Evolutionary conservation across 225 moss, liverwort and hornwort genomes (phyloP).

Genomic region (Marchantia polymorpha): DNA sequence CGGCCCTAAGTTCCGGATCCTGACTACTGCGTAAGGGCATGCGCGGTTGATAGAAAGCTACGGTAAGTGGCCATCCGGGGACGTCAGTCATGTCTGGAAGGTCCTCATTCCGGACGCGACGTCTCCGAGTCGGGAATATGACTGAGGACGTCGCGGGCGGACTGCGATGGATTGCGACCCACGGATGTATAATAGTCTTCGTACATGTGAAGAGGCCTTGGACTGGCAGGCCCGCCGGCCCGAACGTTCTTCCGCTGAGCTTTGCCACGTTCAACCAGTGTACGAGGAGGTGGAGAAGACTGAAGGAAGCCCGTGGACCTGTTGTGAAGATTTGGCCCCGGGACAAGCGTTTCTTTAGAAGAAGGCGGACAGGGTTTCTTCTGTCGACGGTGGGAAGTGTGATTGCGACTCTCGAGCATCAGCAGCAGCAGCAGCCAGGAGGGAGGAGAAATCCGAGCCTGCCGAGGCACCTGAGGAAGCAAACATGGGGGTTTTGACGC

Average conservation of each 20-base stretch:
- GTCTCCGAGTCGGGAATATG: too few relatives aligned
- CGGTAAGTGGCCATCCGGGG: too few relatives aligned
- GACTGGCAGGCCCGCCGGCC: not conserved
- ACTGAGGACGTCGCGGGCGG: too few relatives aligned
- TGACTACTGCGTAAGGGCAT: too few relatives aligned
- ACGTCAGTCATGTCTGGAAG: too few relatives aligned
- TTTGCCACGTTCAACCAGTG: not conserved
- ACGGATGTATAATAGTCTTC: too few relatives aligned
- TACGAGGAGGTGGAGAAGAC: not conserved
- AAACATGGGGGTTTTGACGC: slow-evolving; percentile 39
- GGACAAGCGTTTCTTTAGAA: not conserved
- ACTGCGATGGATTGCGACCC: too few relatives aligned
- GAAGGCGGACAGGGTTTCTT: not conserved
- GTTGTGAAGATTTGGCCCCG: too few relatives aligned
- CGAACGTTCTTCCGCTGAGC: not conserved
- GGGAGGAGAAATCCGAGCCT: not conserved
- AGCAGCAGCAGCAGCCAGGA: not conserved
- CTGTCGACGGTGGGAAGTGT: not conserved
- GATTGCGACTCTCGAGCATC: not conserved
- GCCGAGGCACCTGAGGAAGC: not conserved
- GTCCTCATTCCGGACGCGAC: too few relatives aligned
- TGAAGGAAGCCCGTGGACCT: not conserved
- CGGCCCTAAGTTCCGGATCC: too few relatives aligned
- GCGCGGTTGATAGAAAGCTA: too few relatives aligned
- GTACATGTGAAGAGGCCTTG: too few relatives aligned